Conservation (phyloP, 176 grass and related monocot species). For the Aegilops longissima region DNA sequence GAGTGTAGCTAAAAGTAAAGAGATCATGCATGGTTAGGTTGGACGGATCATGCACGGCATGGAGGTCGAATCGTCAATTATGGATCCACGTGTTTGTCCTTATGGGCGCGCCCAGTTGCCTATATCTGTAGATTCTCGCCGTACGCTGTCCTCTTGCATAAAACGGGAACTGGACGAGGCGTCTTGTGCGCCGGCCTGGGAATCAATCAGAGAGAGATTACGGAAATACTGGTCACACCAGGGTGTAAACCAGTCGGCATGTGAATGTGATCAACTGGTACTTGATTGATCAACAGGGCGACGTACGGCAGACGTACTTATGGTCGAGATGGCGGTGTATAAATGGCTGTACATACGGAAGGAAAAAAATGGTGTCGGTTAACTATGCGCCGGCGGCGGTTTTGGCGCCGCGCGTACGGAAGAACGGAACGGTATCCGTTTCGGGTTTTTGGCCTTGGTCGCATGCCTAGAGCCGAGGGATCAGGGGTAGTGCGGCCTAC, state of each 20-base stretch:
- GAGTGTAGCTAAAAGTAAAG: too few relatives aligned
- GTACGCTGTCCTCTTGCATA: conserved; percentile 6
- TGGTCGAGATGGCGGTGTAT: too few relatives aligned
- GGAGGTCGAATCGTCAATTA: neutral
- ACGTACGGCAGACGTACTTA: too few relatives aligned
- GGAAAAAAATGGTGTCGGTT: neutral
- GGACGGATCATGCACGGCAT: neutral
- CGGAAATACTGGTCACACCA: neutral
- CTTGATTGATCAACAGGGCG: too few relatives aligned
- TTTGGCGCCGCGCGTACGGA: neutral
- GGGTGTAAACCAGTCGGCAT: neutral
- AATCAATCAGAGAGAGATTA: neutral
- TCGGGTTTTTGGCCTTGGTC: neutral
- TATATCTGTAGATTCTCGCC: neutral
- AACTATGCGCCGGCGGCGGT: neutral
- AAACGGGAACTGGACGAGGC: neutral
- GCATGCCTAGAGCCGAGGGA: neutral
- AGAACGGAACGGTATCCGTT: too few relatives aligned
- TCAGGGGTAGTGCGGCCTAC: neutral
- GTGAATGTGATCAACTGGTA: neutral
- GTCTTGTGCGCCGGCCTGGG: neutral
- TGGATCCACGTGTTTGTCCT: conserved; percentile 15
- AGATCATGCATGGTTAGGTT: conserved; percentile 4
- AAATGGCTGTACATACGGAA: neutral
- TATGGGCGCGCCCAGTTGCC: neutral